Base-by-base conservation (phyloP, 768 basidiomycete species). In the Kwoniella mangroviensis region DNA sequence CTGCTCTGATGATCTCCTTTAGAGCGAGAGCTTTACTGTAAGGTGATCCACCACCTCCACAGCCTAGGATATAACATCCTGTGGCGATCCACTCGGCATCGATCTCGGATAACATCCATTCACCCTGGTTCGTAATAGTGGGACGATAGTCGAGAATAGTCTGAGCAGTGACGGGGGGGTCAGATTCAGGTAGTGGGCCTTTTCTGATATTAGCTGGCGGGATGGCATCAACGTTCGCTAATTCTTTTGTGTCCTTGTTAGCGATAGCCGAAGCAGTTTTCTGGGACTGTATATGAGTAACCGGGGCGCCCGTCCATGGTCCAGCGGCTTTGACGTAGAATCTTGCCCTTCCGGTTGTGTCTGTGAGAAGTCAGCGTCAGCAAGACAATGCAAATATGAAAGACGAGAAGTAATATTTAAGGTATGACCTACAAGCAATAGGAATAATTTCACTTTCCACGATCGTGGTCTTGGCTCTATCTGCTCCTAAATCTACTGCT, bases 321-420 rank as follows among this genome's bases (percentile, higher is more conserved):
- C 90, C 89, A 4, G 88, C 87, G 1, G 88, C 90, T 71, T 87
- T 86, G 70, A 89, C 88, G 70, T 88, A 87, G 74, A 90, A 86
- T 11, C 87, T 84, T 4, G 70, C 71, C 45, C 74, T 54, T 9
- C 75, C 75, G n/a, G 73, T 56, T 0, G 78, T 73, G 43, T 79
- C 75, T 76, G 59, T 6, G 34, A 59, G 54, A 19, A 53, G 45
- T n/a, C 21, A 28, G 21, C 45, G 15, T 9, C 67, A 12, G 34
- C 34, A 34, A 34, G 9, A 34, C 34, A 34, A 34, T 34, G 6
- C 34, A 34, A 34, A 34, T 7, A 3, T 34, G 6, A 34, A n/a
- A 26, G 6, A n/a, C 56, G 11, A 45, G 42, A 22, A 13, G 45
- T 9, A 13, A 19, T 7, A 17, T 42, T 15, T 22, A 12, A 26